Evolutionary conservation across 2,329 filamentous ascomycete species (phyloP), one percentile per base, ranked within the genome.

Genomic region (Colletotrichum godetiae): DNA sequence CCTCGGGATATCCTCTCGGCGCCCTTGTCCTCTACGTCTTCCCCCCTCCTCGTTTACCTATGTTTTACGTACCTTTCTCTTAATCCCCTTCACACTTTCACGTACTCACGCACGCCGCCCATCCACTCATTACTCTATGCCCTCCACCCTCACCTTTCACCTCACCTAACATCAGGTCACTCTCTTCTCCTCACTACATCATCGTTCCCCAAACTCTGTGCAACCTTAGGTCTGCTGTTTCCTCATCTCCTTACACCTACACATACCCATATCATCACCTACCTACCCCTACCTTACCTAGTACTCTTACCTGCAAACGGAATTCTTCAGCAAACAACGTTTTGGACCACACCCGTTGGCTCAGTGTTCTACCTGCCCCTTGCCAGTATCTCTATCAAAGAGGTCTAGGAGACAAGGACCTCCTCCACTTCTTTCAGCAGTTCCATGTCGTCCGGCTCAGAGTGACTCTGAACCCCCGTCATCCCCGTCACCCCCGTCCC

Each of bases 131-230:
- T 73, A 62, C 61, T 58, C 35, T 61, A 58, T 66, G 24, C 57
- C 67, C 67, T 73, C 67, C 71, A 66, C 61, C 61, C 67, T 73
- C 56, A 49, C 67, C 55, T 70, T 49, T 65, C 66, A 64, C 60
- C 53, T 73, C 46, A 61, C 52, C 59, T 13, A n/a, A 59, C 60
- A 56, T 66, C 67, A 52, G 22, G 57, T 73, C 67, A 60, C 67
- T 37, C 19, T 22, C 52, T 58, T 57, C 67, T 56, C 49, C 59
- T 69, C 35, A 53, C 52, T 35, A 68, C 66, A 55, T 61, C 46
- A 55, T 49, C 19, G 19, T 46, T 24, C 66, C 49, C 33, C 33
- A 63, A 65, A 58, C 8, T n/a, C 49, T 57, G 42, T 65, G 42
- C 46, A 56, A 42, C 60, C 37, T 24, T 4, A 12, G 33, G 37